Percentiles rank a stretch among this genome's conserved stretches.
Conservation (phyloP, 495 filamentous ascomycete species). For the Lasiosphaeria miniovina region DNA sequence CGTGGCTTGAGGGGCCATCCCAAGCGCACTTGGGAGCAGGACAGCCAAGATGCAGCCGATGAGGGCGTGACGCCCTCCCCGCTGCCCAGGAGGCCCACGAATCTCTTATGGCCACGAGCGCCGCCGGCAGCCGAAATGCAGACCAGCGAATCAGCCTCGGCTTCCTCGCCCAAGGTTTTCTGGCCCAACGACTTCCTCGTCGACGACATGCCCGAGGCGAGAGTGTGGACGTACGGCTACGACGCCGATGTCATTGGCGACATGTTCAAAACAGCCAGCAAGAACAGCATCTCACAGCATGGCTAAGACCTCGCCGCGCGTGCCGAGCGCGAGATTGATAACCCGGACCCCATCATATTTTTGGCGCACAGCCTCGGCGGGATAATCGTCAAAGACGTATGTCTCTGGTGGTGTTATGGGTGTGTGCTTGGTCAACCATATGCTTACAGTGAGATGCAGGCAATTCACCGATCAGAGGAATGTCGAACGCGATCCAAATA, state of each 20-base stretch:
- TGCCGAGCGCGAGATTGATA: slow-evolving; percentile 29
- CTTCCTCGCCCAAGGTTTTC: slow-evolving; percentile 21
- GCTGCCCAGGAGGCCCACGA: not conserved
- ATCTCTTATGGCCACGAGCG: not conserved
- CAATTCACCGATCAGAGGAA: slow-evolving; percentile 29
- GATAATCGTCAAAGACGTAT: slow-evolving; percentile 42
- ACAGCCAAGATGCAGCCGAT: not conserved
- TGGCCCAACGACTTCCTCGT: slow-evolving; percentile 39
- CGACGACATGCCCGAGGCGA: slow-evolving; percentile 35
- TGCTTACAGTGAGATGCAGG: slow-evolving; percentile 19
- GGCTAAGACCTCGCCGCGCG: slow-evolving; percentile 27
- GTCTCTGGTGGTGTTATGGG: slow-evolving; percentile 2
- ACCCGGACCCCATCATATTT: slow-evolving; percentile 37
- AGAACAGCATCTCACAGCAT: slow-evolving; percentile 38
- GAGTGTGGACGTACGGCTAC: slow-evolving; percentile 44
- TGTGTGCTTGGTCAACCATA: not conserved
- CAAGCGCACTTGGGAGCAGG: slow-evolving; percentile 29
- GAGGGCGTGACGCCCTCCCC: not conserved
- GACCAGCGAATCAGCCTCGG: not conserved
- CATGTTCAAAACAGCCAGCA: slow-evolving; percentile 33
- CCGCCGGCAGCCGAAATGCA: not conserved
- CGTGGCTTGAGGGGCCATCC: slow-evolving; percentile 37
- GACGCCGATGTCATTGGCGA: slow-evolving; percentile 38
- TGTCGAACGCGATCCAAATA: slow-evolving; percentile 29
- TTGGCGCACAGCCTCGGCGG: slow-evolving; percentile 43